Conservation (phyloP, 805 yeast species). For the Monosporozyma yasuniensis region DNA sequence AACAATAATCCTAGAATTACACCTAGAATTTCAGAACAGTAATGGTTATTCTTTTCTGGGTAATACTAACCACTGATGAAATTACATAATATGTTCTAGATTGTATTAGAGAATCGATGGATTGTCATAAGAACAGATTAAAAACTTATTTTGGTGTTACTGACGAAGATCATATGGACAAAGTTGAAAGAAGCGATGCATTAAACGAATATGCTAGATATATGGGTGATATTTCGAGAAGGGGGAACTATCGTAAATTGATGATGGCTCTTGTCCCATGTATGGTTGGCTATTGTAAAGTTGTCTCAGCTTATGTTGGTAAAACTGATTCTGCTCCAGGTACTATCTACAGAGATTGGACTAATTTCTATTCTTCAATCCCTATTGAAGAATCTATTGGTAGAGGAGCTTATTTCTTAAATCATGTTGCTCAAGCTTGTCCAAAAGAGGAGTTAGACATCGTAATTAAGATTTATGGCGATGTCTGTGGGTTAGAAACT, state of each 20-base stretch:
- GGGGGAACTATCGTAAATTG: slow-evolving; percentile 52
- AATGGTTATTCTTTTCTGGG: too few relatives aligned
- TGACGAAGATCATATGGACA: slow-evolving; percentile 40
- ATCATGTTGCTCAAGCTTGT: neutral
- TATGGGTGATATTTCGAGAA: slow-evolving; percentile 42
- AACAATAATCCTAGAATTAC: too few relatives aligned
- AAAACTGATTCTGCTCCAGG: slow-evolving; percentile 11
- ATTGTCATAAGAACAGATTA: slow-evolving; percentile 46
- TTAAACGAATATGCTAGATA: slow-evolving; percentile 54
- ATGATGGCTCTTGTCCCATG: slow-evolving; percentile 69
- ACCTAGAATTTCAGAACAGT: too few relatives aligned
- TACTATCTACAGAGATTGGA: slow-evolving; percentile 1
- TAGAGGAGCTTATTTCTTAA: neutral
- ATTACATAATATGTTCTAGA: slow-evolving; percentile 41
- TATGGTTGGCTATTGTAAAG: slow-evolving; percentile 58
- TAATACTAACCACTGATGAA: too few relatives aligned
- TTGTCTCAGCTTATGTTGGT: slow-evolving; percentile 34
- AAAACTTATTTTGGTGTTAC: slow-evolving; percentile 26
- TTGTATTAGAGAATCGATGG: slow-evolving; percentile 46
- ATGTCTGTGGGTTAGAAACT: neutral
- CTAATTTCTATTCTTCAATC: neutral
- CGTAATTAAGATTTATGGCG: neutral
- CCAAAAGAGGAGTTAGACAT: neutral
- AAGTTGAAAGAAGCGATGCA: slow-evolving; percentile 44
- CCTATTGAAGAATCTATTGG: neutral